phyloP scores from a whole-genome alignment of 2,329 filamentous ascomycete genomes.

The Drechslerella stenobrocha region DNA sequence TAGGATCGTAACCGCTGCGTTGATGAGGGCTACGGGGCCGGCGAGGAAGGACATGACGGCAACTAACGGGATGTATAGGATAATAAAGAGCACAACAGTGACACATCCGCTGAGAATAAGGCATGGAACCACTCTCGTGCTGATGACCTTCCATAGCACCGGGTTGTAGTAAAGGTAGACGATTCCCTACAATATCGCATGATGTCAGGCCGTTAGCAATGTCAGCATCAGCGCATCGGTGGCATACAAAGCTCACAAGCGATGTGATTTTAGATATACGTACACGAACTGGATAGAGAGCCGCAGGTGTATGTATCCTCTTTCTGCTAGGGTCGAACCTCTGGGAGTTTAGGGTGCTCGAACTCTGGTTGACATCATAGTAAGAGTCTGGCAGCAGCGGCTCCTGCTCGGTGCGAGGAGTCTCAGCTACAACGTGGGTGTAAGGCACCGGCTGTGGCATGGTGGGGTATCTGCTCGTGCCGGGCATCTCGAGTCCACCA shows the following conservation, averaged over 20 bases:
- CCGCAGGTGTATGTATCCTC: constrained; percentile 40
- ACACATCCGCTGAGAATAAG: constrained; percentile 80
- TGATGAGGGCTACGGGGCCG: constrained; percentile 83
- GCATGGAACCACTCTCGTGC: constrained; percentile 67
- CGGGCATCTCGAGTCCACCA: constrained; percentile 35
- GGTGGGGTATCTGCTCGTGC: constrained; percentile 43
- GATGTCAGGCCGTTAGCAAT: too few species aligned
- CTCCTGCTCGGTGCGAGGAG: constrained; percentile 21
- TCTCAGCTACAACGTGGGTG: constrained; percentile 43
- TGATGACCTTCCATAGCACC: constrained; percentile 33
- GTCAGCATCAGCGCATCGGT: background rate
- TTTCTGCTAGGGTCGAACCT: constrained; percentile 44
- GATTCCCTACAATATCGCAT: constrained; percentile 41
- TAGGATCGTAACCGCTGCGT: constrained; percentile 80
- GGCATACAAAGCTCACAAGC: background rate
- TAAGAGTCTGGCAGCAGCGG: constrained; percentile 28
- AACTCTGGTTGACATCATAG: constrained; percentile 48
- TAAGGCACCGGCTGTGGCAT: constrained; percentile 33
- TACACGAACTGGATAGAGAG: constrained; percentile 46
- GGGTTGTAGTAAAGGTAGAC: constrained; percentile 48
- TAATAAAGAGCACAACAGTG: constrained; percentile 82
- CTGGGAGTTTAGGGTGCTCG: constrained; percentile 41
- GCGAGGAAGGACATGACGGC: constrained; percentile 89
- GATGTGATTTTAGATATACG: constrained; percentile 2
- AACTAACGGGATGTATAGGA: constrained; percentile 84